Evolutionary conservation across 192 early-diverging fungal genomes (phyloP).

Genomic region (Umbelopsis isabellina): DNA sequence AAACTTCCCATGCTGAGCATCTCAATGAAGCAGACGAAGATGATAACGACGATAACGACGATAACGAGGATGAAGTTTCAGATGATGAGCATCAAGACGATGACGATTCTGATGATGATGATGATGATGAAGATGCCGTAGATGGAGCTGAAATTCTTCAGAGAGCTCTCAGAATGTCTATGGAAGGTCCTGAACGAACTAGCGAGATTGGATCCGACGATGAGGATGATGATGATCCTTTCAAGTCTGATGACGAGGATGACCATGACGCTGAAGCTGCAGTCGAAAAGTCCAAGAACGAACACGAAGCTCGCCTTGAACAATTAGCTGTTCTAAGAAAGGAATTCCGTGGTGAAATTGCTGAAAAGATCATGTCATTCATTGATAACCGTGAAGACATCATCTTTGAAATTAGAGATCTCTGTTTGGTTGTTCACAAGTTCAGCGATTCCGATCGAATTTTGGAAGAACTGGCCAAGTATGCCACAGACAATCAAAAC

Average conservation of each 20-base stretch:
- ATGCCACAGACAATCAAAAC: constrained; percentile 37
- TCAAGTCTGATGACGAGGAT: constrained; percentile 26
- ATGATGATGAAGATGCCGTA: constrained; percentile 33
- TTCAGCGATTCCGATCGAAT: constrained; percentile 38
- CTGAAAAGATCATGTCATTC: constrained; percentile 43
- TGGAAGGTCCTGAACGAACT: constrained; percentile 36
- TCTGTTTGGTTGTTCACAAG: constrained; percentile 61
- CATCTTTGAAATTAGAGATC: constrained; percentile 69
- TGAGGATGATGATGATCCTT: constrained; percentile 36
- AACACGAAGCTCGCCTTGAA: constrained; percentile 45
- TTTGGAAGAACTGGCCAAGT: background rate
- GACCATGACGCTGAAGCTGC: constrained; percentile 23
- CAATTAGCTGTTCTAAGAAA: constrained; percentile 35
- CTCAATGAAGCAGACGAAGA: constrained; percentile 43
- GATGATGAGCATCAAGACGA: constrained; percentile 10
- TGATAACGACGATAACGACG: constrained; percentile 42
- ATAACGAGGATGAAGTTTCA: constrained; percentile 36
- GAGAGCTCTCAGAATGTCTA: background rate
- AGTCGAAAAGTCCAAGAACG: constrained; percentile 38
- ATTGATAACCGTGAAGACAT: constrained; percentile 61
- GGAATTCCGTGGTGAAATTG: constrained; percentile 49
- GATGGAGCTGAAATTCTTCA: constrained; percentile 30
- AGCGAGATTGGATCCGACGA: constrained; percentile 37
- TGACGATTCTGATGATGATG: constrained; percentile 25
- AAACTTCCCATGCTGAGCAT: background rate